These are phyloP conservation scores for Leptographium procerum DNA, from an alignment of 2,329 filamentous ascomycete species.

Conservation along the genomic window DNA sequence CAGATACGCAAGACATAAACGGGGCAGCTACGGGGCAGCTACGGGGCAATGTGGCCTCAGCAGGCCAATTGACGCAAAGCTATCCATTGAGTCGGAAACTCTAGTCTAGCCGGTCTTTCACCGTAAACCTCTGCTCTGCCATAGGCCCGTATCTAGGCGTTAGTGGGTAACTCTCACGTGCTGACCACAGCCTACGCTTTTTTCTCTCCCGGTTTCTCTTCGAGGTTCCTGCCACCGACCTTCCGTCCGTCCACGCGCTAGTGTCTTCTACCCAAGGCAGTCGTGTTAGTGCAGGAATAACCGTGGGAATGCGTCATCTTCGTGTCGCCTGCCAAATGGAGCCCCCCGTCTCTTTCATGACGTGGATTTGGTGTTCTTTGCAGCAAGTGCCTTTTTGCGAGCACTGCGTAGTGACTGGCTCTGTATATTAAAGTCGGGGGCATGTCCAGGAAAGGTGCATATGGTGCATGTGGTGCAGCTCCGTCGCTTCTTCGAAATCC, in stretches of 20 bases:
- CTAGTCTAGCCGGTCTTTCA: neutral
- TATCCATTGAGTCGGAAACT: neutral
- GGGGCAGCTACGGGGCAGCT: neutral
- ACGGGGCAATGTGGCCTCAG: neutral
- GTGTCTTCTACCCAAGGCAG: neutral
- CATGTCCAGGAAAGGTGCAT: neutral
- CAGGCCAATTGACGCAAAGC: neutral
- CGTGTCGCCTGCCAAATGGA: neutral
- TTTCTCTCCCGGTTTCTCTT: constrained; percentile 7
- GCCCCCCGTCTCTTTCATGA: neutral
- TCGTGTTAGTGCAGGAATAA: neutral
- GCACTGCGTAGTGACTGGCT: neutral
- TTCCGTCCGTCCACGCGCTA: constrained; percentile 4
- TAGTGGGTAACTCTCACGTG: neutral
- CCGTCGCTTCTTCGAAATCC: neutral
- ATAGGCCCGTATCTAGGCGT: neutral
- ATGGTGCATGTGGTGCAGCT: neutral
- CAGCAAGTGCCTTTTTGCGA: too few relatives aligned
- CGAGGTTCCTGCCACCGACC: constrained; percentile 8
- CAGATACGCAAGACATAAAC: neutral
- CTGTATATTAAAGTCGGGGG: neutral
- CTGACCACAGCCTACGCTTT: neutral
- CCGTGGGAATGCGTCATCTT: neutral
- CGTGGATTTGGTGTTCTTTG: neutral
- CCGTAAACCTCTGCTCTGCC: neutral